These are phyloP conservation scores for Geranium rotundifolium DNA, from an alignment of 345 rosid genomes.

Conservation along the genomic window DNA sequence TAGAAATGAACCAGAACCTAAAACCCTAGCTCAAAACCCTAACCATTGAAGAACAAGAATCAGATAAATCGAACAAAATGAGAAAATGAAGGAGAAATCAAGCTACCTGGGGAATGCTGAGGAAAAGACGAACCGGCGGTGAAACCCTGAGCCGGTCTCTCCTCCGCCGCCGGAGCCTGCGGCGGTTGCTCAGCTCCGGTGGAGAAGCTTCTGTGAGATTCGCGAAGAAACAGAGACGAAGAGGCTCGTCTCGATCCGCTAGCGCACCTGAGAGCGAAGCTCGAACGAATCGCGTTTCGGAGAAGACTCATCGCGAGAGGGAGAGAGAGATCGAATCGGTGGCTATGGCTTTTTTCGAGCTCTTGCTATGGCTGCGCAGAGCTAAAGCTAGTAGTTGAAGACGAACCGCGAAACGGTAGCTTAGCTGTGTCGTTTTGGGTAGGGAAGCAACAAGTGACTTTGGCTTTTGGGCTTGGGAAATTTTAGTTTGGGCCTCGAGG, in stretches of 20 bases:
- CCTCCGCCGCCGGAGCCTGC: constrained; percentile 14
- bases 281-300: constrained; percentile 23
- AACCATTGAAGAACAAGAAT: background rate
- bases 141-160: constrained; percentile 16
- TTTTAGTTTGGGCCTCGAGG: no score
- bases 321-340: background rate
- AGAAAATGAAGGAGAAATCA: background rate
- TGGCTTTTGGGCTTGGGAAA: no score
- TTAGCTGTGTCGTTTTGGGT: background rate
- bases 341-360: background rate
- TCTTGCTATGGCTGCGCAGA: background rate
- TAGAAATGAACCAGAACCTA: background rate
- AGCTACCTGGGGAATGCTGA: background rate
- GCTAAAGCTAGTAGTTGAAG: background rate
- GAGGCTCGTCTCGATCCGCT: constrained; percentile 5
- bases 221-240: constrained; percentile 18
- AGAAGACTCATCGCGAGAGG: constrained; percentile 24
- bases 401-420: background rate
- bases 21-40: constrained; percentile 4
- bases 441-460: no score
- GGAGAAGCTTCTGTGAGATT: constrained; percentile 31
- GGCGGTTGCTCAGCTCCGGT: constrained; percentile 38
- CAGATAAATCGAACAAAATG: background rate
- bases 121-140: constrained; percentile 10
- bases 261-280: constrained; percentile 11